These are phyloP conservation scores for Holtermanniella nyarrowii DNA, from an alignment of 768 basidiomycete species.

Conservation along the genomic window DNA sequence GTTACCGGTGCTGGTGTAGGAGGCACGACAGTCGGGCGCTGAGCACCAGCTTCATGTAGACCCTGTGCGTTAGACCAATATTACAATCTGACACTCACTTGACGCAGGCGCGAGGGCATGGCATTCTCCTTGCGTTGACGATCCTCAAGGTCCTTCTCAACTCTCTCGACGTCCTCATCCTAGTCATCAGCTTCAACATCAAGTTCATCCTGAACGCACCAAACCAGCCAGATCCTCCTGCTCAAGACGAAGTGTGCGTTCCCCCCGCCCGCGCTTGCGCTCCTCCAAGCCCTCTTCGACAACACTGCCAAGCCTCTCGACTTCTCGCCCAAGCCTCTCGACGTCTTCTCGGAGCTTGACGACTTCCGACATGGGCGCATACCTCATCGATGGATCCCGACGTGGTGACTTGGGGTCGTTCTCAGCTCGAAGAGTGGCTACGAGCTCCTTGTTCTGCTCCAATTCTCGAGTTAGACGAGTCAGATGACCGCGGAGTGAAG, in stretches of 20 bases:
- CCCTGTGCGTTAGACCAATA: neutral
- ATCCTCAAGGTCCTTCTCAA: slow-evolving; percentile 58
- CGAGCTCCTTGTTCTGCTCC: slow-evolving; percentile 55
- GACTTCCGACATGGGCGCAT: slow-evolving; percentile 49
- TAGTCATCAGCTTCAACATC: slow-evolving; percentile 15
- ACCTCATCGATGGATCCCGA: slow-evolving; percentile 9
- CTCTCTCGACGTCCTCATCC: slow-evolving; percentile 53
- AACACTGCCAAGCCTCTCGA: slow-evolving; percentile 72
- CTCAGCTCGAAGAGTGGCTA: slow-evolving; percentile 41
- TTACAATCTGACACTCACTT: slow-evolving; percentile 1
- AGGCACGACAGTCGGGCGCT: neutral
- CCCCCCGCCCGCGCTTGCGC: slow-evolving; percentile 51
- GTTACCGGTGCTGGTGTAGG: slow-evolving; percentile 21
- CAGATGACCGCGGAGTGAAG: slow-evolving; percentile 62
- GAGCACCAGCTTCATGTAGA: slow-evolving; percentile 2
- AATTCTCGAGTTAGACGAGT: slow-evolving; percentile 68
- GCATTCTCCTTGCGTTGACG: slow-evolving; percentile 36
- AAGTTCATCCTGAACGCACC: slow-evolving; percentile 1
- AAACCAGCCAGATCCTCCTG: slow-evolving; percentile 19
- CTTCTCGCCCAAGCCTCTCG: slow-evolving; percentile 70
- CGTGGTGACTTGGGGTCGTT: neutral
- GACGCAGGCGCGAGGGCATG: slow-evolving; percentile 24
- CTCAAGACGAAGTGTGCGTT: slow-evolving; percentile 22
- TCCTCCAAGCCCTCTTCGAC: slow-evolving; percentile 80
- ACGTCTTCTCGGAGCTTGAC: slow-evolving; percentile 58